These are phyloP conservation scores for Sphaerobolus stellatus DNA, from an alignment of 1,284 basidiomycete species.

Conservation along the genomic window DNA sequence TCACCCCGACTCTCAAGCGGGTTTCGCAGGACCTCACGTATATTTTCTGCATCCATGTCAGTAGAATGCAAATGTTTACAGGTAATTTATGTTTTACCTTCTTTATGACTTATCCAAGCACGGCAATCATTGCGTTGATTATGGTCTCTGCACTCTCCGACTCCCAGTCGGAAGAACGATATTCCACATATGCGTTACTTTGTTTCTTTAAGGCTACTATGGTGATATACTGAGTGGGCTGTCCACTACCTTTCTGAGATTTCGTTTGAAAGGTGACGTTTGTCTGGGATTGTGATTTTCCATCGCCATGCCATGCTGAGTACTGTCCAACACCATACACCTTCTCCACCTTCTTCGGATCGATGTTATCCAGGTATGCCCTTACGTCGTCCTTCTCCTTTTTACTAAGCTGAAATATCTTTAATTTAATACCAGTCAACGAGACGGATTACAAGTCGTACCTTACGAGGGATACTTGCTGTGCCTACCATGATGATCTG, in stretches of 20 bases:
- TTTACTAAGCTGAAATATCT: too few species aligned
- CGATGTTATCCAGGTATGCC: conserved; percentile 1
- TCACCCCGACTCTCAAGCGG: too few species aligned
- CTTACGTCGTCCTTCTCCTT: background rate
- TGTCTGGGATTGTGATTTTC: conserved; percentile 10
- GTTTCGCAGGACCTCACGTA: too few species aligned
- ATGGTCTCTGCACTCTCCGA: background rate
- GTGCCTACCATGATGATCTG: too few species aligned
- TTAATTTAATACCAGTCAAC: too few species aligned
- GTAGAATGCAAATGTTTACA: too few species aligned
- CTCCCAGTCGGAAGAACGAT: background rate
- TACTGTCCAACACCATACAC: conserved; percentile 9
- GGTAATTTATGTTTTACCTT: too few species aligned
- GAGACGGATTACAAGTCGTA: too few species aligned
- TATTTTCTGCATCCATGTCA: too few species aligned
- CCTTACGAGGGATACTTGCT: too few species aligned
- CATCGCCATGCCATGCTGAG: conserved; percentile 10
- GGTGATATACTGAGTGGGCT: conserved; percentile 1
- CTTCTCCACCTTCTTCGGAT: background rate
- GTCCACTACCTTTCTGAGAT: conserved; percentile 6
- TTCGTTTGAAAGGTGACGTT: conserved; percentile 12
- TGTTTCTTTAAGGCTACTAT: conserved; percentile 4
- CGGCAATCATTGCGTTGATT: background rate
- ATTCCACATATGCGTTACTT: background rate
- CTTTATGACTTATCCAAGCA: background rate